These are phyloP conservation scores for Exophiala alcalophila DNA, from an alignment of 2,329 filamentous ascomycete genomes.

Conservation along the genomic window DNA sequence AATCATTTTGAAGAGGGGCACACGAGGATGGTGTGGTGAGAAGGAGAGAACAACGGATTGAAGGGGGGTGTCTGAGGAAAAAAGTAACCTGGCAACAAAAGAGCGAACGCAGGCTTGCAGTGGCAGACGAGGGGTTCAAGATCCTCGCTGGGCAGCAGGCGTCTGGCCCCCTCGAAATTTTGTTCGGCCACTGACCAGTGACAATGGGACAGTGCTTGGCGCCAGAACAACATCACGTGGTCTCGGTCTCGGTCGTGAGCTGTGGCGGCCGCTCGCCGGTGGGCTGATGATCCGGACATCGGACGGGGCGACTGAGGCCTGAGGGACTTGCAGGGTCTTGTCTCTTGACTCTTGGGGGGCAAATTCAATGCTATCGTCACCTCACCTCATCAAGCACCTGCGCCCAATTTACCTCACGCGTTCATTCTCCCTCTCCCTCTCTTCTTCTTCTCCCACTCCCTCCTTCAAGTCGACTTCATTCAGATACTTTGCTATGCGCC, in stretches of 20 bases:
- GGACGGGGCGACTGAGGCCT: too few relatives aligned
- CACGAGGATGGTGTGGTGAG: conserved; percentile 30
- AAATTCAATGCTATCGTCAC: conserved; percentile 11
- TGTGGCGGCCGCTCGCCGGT: too few relatives aligned
- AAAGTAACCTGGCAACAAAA: conserved; percentile 26
- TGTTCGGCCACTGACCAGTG: too few relatives aligned
- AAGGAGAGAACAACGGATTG: conserved; percentile 19
- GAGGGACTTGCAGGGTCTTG: too few relatives aligned
- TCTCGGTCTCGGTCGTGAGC: too few relatives aligned
- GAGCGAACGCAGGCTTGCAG: conserved; percentile 26
- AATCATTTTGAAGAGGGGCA: conserved; percentile 60
- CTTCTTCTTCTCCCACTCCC: conserved; percentile 19
- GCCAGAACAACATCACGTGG: too few relatives aligned
- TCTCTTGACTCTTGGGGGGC: too few relatives aligned
- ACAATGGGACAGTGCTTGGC: background rate
- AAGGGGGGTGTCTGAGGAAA: conserved; percentile 13
- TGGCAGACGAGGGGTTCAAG: conserved; percentile 35
- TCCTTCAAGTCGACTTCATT: background rate
- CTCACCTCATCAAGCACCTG: conserved; percentile 9
- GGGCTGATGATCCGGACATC: too few relatives aligned
- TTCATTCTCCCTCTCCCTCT: conserved; percentile 10
- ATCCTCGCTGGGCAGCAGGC: conserved; percentile 32
- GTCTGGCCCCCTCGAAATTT: conserved; percentile 21
- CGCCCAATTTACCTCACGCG: conserved; percentile 6
- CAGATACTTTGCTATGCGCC: background rate